Percentiles rank a stretch among this genome's conserved stretches.
These are phyloP conservation scores for Neurospora cerealis DNA, from an alignment of 495 filamentous ascomycete genomes.

Conservation along the genomic window DNA sequence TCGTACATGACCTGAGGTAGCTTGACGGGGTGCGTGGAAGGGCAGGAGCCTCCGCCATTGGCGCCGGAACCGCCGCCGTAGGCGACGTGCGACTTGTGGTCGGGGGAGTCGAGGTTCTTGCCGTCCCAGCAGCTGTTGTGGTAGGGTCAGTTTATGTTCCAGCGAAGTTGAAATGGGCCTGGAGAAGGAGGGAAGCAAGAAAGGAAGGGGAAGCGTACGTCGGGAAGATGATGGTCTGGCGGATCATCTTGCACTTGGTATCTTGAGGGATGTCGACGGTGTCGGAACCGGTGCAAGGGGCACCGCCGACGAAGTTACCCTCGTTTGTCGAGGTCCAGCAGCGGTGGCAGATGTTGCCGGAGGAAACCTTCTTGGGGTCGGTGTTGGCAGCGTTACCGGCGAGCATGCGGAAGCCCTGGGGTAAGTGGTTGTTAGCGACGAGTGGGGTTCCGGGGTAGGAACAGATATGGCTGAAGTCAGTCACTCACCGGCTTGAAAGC, in stretches of 20 bases:
- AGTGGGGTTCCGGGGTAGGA: background rate
- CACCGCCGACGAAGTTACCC: conserved; percentile 35
- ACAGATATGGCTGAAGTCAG: conserved; percentile 17
- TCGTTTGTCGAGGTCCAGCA: conserved; percentile 43
- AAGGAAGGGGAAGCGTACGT: conserved; percentile 18
- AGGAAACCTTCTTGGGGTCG: conserved; percentile 34
- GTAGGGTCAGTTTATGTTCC: background rate
- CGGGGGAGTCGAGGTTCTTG: conserved; percentile 46
- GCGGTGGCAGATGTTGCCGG: conserved; percentile 46
- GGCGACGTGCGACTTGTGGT: conserved; percentile 55
- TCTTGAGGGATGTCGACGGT: conserved; percentile 46
- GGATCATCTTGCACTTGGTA: conserved; percentile 44
- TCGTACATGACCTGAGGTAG: conserved; percentile 62
- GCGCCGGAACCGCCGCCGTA: conserved; percentile 45
- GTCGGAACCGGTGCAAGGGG: conserved; percentile 38
- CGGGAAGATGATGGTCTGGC: conserved; percentile 53
- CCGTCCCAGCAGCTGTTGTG: conserved; percentile 39
- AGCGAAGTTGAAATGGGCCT: background rate
- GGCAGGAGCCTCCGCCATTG: conserved; percentile 48
- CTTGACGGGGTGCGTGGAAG: conserved; percentile 51
- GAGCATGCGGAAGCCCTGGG: conserved; percentile 48
- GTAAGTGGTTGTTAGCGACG: background rate
- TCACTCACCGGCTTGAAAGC: conserved; percentile 44
- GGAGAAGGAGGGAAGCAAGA: background rate
- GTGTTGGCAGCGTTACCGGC: conserved; percentile 41